Percentiles rank a stretch among this genome's conserved stretches.
These are phyloP conservation scores for Metschnikowia corniflorae DNA, from an alignment of 805 yeast genomes.

Conservation along the genomic window DNA sequence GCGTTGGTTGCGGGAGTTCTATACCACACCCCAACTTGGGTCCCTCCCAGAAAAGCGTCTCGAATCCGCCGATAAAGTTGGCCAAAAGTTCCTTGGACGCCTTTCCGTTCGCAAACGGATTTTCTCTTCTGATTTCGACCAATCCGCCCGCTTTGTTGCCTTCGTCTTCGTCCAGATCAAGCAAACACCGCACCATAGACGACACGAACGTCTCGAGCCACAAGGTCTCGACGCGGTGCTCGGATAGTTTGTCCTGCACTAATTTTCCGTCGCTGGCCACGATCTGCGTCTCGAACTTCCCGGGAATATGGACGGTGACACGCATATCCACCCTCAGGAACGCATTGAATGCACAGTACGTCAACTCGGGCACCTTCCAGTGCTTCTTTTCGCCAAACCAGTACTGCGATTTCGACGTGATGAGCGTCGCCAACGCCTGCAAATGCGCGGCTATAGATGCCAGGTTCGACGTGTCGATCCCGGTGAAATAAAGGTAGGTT, in stretches of 20 bases:
- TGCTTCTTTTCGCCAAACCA: conserved; percentile 78
- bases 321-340: conserved; percentile 64
- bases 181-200: conserved; percentile 69
- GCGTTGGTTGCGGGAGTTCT: conserved; percentile 65
- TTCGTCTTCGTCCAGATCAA: conserved; percentile 70
- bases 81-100: conserved; percentile 40
- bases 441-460: conserved; percentile 76
- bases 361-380: conserved; percentile 68
- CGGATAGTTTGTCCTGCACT: conserved; percentile 45
- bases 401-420: conserved; percentile 55
- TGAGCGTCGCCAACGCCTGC: conserved; percentile 62
- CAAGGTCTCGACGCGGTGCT: conserved; percentile 51
- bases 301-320: conserved; percentile 73
- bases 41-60: conserved; percentile 62
- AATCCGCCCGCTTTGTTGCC: conserved; percentile 49
- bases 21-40: conserved; percentile 60
- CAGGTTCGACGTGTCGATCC: conserved; percentile 70
- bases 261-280: conserved; percentile 52
- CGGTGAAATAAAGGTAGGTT: conserved; percentile 70
- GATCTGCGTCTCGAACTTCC: conserved; percentile 57
- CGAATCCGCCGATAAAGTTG: conserved; percentile 61
- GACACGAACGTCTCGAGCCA: conserved; percentile 58
- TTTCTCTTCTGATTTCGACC: conserved; percentile 79
- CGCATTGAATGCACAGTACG: conserved; percentile 61
- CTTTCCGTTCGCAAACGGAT: conserved; percentile 59